Evolutionary conservation across 257 asterid genomes (phyloP), one percentile per base, ranked within the genome.

Genomic region (Solanum phureja): DNA sequence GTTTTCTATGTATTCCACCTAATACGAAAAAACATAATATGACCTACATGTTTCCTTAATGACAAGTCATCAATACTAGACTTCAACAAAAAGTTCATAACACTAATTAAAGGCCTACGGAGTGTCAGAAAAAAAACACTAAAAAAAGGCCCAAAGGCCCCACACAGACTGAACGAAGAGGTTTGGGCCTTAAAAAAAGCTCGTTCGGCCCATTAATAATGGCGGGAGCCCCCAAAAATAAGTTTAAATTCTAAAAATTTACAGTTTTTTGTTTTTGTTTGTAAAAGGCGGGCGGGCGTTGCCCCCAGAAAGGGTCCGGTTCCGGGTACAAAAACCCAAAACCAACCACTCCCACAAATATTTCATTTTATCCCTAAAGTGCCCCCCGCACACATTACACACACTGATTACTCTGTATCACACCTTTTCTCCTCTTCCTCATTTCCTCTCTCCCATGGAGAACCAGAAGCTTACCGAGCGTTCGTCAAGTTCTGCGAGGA

Each of bases 381-480:
- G 77, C 95, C 98, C 97, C 69, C 58, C 73, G 10, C 46, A 73
- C 90, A 44, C 91, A 83, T 86, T 35, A 58, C 89, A 49, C 92
- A 34, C 88, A 56, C 79, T 49, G 35, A 66, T n/a, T 85, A 35
- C 74, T 38, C 89, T 40, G 85, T 84, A 56, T 72, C 84, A 23
- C 87, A 52, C 89, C 87, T 88, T 18, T 88, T n/a, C 83, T 40
- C 87, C 85, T 91, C 91, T 92, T 35, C 88, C 92, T 87, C 91
- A 73, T 92, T 93, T 68, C 21, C 37, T 49, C 90, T 83, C 77
- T 31, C 38, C 60, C 87, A 97, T 97, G 99, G 99, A 93, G 93
- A 94, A 89, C 93, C 95, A 89, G 85, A 94, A 88, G 88, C 98
- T 95, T 87, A 95, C 89, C 91, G 96, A 94, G 86, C 92, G 93